A percentile compares a stretch with the other conserved stretches of the same genome.
phyloP scores from a whole-genome alignment of 2,329 filamentous ascomycete species.

The Hymenoscyphus linearis region DNA sequence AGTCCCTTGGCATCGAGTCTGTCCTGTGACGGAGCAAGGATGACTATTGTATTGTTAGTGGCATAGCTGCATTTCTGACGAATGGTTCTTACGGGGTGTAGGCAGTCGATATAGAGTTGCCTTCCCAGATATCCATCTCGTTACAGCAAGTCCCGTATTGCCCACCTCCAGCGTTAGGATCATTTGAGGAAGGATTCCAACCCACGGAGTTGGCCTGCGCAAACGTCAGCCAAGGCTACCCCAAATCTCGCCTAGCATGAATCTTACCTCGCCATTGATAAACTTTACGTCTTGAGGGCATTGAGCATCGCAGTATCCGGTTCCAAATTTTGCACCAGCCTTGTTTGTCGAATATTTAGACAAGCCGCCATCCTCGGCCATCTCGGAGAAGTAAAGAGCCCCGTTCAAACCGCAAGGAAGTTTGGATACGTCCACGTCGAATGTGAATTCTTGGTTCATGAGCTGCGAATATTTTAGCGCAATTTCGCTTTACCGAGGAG shows the following conservation, averaged over 20 bases:
- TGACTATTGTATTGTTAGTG: conserved; percentile 33
- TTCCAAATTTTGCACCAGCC: conserved; percentile 56
- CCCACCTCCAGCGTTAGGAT: conserved; percentile 48
- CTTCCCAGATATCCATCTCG: conserved; percentile 66
- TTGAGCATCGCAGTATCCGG: conserved; percentile 60
- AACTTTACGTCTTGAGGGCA: conserved; percentile 49
- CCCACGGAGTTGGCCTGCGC: conserved; percentile 49
- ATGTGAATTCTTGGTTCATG: conserved; percentile 64
- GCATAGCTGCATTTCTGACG: neutral
- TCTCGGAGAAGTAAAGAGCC: conserved; percentile 61
- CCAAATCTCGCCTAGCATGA: neutral
- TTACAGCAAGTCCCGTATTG: conserved; percentile 57
- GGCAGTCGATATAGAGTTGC: conserved; percentile 53
- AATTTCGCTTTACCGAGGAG: no score
- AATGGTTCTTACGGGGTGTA: conserved; percentile 41
- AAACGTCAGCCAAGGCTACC: neutral
- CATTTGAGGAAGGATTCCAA: conserved; percentile 43
- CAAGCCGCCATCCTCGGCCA: conserved; percentile 58
- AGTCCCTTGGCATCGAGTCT: conserved; percentile 39
- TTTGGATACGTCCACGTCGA: conserved; percentile 66
- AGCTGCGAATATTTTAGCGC: conserved; percentile 31
- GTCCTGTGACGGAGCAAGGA: conserved; percentile 43
- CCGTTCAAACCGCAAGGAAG: conserved; percentile 68
- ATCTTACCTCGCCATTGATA: conserved; percentile 45
- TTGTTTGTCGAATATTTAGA: conserved; percentile 46